Evolutionary conservation across 139 green algal genomes (phyloP), one percentile per base, ranked within the genome.

Genomic region (Deuterostichococcus epilithicus): DNA sequence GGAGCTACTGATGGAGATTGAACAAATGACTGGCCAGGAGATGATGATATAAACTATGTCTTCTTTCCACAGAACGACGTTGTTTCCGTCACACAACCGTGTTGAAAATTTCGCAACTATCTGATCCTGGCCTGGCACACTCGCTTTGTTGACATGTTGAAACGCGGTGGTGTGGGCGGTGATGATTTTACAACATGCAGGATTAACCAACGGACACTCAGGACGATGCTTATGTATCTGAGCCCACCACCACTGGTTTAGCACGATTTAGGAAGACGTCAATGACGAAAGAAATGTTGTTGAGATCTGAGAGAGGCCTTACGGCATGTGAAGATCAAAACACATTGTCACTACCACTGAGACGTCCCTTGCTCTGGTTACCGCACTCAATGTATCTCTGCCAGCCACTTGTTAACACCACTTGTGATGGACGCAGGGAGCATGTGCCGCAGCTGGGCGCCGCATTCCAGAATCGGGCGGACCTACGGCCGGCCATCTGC

Each of bases 401-500:
- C 13, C 10, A 23, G 42, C 42, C 13, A 2, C 18, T 5, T 67
- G 70, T 63, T 25, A 26, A 39, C 42, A 13, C 8, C 13, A 13
- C 10, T 52, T 13, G 28, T 59, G 30, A 37, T 23, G 36, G 34
- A 37, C 72, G 74, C 75, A 88, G 82, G 74, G 28, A 30, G 2
- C 65, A 84, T 37, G 83, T 83, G 8, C 72, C 70, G 26, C 76
- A 80, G 2, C 75, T 96, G 33, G 91, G 83, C 0, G 77, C 78
- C 0, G 90, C 86, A 0, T 94, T 94, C 81, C 78, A 86, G 52
- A 90, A 88, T 37, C 81, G 90, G 0, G 63, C 85, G 45, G 91
- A 97, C 63, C 80, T 96, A 73, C 81, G 88, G 1, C 32, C 79
- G 1, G 37, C 81, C 65, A 90, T 96, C 23, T 88, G 85, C 74